Percentiles rank a stretch among this genome's conserved stretches.
Conservation (phyloP, 352 stramenopile species). For the Globisporangium polare region DNA sequence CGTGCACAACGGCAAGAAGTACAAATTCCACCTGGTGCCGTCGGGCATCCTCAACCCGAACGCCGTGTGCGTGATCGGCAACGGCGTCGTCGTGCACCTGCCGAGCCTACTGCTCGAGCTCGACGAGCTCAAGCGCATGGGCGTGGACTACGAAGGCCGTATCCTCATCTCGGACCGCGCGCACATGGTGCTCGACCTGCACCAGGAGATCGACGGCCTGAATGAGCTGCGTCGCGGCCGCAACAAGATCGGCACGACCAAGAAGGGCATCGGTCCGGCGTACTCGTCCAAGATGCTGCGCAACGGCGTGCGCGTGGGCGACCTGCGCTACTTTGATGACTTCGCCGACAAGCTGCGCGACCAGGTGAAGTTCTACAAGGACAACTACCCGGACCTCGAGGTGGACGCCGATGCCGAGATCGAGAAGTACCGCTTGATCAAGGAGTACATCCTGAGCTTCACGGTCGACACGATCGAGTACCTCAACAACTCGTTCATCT, state of each 20-base stretch:
- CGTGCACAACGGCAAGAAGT: conserved; percentile 97
- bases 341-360: conserved; percentile 89
- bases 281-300: conserved; percentile 99
- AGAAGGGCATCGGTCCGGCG: conserved; percentile 97
- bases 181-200: conserved; percentile 99
- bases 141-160: conserved; percentile 90
- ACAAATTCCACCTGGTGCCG: conserved; percentile 99
- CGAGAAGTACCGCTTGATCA: conserved; percentile 74
- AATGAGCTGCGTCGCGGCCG: conserved; percentile 83
- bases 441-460: conserved; percentile 82
- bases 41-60: conserved; percentile 97
- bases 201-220: conserved; percentile 91
- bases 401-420: conserved; percentile 85
- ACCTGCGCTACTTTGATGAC: conserved; percentile 90
- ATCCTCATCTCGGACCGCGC: conserved; percentile 97
- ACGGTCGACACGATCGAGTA: conserved; percentile 96
- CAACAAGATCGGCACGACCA: conserved; percentile 99
- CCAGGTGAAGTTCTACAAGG: conserved; percentile 91
- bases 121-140: conserved; percentile 85
- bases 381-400: conserved; percentile 81
- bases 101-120: conserved; percentile 96
- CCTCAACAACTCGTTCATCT: conserved; percentile 94
- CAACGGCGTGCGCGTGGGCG: conserved; percentile 96
- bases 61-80: conserved; percentile 96
- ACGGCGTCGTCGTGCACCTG: conserved; percentile 98